Evolutionary conservation across 192 early-diverging fungal species (phyloP), one percentile per base, ranked within the genome.

Genomic region (Phlyctochytrium planicorne): DNA sequence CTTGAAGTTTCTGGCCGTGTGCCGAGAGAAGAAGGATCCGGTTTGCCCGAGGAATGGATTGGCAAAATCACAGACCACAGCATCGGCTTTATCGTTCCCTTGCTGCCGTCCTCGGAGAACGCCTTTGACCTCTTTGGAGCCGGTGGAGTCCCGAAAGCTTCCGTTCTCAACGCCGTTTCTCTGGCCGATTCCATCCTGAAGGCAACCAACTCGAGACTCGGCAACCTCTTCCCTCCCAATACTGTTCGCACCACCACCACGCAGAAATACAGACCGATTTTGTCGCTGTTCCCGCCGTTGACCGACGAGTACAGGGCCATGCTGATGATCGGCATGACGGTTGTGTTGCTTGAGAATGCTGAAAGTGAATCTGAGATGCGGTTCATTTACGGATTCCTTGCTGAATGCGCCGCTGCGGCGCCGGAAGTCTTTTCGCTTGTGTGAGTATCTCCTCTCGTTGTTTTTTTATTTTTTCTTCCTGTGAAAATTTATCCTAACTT

Each of bases 71-170:
- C 88, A 23, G 84, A 86, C 62, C 84, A 82, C 10, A 80, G 79
- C 59, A 75, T 94, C 60, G 91, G 92, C 2, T 96, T 91, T 70
- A 66, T 97, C 31, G 84, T 91, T 27, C 90, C 91, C 23, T 71
- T 95, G 23, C 75, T 97, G 32, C 91, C 93, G 1, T 83, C 87
- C n/a, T 83, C 94, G 2, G 88, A 86, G 40, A 68, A 75, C 10
- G 60, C 71, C 31, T 32, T 29, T 1, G 65, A 73, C 23, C 27
- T 78, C n/a, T 78, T 78, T 47, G 33, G 53, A 30, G 14, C 73
- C 37, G 77, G 67, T 0, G 76, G 76, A 10, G 70, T 78, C 16
- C 57, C 67, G 30, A 53, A 62, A 24, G 52, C 53, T 53, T 63
- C 69, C 27, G 31, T 60, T 16, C 53, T 53, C 14, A 59, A 29